Conservation (phyloP, 441 rosid species). For the Erodium texanum region DNA sequence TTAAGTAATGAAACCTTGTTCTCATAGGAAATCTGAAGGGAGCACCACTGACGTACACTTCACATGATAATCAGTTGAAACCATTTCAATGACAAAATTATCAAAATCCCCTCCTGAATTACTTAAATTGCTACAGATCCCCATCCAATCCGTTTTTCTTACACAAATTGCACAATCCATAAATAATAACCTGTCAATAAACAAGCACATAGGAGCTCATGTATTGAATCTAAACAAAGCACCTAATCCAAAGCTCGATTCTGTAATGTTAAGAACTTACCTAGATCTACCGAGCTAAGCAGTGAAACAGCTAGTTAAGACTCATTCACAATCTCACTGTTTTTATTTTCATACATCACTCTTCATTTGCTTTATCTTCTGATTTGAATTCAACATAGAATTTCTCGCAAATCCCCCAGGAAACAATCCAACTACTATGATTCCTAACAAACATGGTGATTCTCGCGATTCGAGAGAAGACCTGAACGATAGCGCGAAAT, state of each 20-base stretch:
- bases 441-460: no score
- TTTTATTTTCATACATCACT: no score
- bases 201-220: not conserved
- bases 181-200: not conserved
- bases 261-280: no score
- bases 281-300: no score
- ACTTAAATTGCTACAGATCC: not conserved
- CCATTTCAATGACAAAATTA: not conserved
- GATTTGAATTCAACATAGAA: no score
- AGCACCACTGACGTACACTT: constrained; percentile 79
- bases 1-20: constrained; percentile 22
- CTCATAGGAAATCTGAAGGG: constrained; percentile 85
- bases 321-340: no score
- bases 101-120: not conserved
- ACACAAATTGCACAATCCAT: not conserved
- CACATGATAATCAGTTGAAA: constrained; percentile 14
- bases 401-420: no score
- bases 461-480: no score
- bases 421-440: no score
- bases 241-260: not conserved
- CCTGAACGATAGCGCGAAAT: no score
- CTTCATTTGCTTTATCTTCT: no score
- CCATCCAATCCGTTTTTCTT: not conserved
- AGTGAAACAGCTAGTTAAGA: no score
- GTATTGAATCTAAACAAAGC: not conserved